Percentiles rank a stretch among this genome's conserved stretches.
phyloP scores from a whole-genome alignment of 1,284 basidiomycete species.

The Marasmius sp. region DNA sequence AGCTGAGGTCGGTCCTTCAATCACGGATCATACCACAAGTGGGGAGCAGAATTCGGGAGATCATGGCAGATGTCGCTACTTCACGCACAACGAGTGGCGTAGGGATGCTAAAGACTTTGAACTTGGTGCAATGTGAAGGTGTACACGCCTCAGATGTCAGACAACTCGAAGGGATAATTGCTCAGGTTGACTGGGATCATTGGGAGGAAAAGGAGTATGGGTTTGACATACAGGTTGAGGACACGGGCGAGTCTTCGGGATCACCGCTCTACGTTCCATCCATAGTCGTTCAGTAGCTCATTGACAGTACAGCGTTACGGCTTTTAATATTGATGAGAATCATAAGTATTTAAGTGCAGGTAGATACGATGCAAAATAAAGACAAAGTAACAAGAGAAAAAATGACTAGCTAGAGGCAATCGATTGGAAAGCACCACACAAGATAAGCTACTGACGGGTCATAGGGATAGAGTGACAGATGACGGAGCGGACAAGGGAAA shows the following conservation, averaged over 20 bases:
- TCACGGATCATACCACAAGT: background rate
- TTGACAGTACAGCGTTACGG: background rate
- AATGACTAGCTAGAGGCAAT: background rate
- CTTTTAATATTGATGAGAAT: background rate
- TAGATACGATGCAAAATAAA: background rate
- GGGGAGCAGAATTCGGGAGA: background rate
- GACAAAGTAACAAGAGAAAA: background rate
- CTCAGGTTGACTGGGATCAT: background rate
- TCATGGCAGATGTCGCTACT: background rate
- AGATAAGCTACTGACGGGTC: constrained; percentile 3
- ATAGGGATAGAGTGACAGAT: constrained; percentile 28
- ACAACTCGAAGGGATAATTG: background rate
- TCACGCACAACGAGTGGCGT: background rate
- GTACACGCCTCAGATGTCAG: background rate
- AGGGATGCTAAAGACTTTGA: background rate
- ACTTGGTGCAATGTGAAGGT: background rate
- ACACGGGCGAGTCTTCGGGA: background rate
- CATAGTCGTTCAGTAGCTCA: background rate
- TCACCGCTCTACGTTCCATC: background rate
- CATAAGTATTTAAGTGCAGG: background rate
- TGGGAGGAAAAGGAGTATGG: background rate
- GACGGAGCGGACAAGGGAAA: constrained; percentile 39
- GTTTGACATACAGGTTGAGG: background rate
- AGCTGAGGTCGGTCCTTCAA: background rate
- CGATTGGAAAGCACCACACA: constrained; percentile 1